Conservation (phyloP, 2,329 filamentous ascomycete genomes). For the Exophiala aquamarina region DNA sequence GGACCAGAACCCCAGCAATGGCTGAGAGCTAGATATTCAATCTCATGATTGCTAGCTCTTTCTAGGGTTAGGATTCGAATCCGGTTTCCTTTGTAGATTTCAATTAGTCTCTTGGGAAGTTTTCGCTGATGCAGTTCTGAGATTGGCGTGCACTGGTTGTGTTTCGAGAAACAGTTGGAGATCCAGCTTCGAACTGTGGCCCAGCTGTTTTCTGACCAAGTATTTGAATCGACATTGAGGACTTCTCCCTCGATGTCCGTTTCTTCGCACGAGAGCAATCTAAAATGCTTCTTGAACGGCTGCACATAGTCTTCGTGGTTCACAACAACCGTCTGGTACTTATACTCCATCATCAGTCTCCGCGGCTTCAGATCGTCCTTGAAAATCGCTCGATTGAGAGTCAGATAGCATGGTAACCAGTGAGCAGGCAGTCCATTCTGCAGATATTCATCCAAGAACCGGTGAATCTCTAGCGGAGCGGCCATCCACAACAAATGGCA, state of each 20-base stretch:
- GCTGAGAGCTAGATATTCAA: constrained; percentile 9
- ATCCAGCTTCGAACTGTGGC: constrained; percentile 1
- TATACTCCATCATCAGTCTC: constrained; percentile 2
- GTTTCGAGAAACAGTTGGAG: constrained; percentile 1
- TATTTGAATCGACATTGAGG: background rate
- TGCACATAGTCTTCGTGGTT: background rate
- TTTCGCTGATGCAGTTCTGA: background rate
- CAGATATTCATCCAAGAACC: constrained; percentile 1
- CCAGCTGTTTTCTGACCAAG: constrained; percentile 1
- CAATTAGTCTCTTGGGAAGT: background rate
- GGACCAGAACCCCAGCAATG: constrained; percentile 1
- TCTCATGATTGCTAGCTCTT: background rate
- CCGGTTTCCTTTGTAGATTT: background rate
- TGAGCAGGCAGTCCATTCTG: constrained; percentile 1
- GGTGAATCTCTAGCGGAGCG: background rate
- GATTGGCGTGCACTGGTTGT: background rate
- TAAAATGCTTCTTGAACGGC: constrained; percentile 1
- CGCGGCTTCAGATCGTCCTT: background rate
- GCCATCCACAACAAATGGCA: constrained; percentile 1
- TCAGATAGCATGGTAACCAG: constrained; percentile 1
- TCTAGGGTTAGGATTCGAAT: background rate
- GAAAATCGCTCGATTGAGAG: constrained; percentile 2
- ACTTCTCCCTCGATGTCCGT: background rate
- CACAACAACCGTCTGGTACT: background rate
- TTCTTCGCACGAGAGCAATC: background rate